Evolutionary conservation across 1,139 yeast species (phyloP).

Genomic region (Groenewaldozyma sp.): DNA sequence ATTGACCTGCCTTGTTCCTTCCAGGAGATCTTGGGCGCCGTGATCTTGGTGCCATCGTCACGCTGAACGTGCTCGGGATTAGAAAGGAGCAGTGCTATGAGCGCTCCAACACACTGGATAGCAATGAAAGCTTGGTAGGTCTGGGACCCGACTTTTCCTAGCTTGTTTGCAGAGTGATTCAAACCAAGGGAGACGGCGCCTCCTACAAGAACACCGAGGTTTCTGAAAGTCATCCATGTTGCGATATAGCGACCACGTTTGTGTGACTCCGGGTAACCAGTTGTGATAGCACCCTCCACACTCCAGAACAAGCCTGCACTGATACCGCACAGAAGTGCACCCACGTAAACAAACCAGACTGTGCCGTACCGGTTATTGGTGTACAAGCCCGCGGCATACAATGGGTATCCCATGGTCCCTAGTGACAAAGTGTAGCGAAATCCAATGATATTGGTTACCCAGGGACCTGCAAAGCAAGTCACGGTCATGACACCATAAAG

Average conservation of each 20-base stretch:
- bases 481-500: conserved; percentile 1
- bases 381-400: conserved; percentile 16
- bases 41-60: conserved; percentile 8
- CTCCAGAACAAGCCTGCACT: conserved; percentile 17
- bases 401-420: conserved; percentile 15
- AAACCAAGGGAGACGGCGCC: conserved; percentile 1
- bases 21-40: background rate
- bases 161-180: background rate
- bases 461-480: background rate
- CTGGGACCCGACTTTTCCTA: conserved; percentile 1
- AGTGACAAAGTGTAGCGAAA: conserved; percentile 13
- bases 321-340: conserved; percentile 15
- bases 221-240: conserved; percentile 1
- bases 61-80: conserved; percentile 12
- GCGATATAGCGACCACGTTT: conserved; percentile 3
- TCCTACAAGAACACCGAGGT: background rate
- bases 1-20: background rate
- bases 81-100: conserved; percentile 9
- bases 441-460: conserved; percentile 7
- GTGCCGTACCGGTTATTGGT: conserved; percentile 13
- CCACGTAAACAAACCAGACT: conserved; percentile 13
- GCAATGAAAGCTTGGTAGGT: background rate
- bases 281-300: conserved; percentile 16
- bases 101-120: conserved; percentile 8
- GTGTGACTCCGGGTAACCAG: conserved; percentile 13